phyloP scores from a whole-genome alignment of 2,329 filamentous ascomycete genomes.

The Neofusicoccum sp. region DNA sequence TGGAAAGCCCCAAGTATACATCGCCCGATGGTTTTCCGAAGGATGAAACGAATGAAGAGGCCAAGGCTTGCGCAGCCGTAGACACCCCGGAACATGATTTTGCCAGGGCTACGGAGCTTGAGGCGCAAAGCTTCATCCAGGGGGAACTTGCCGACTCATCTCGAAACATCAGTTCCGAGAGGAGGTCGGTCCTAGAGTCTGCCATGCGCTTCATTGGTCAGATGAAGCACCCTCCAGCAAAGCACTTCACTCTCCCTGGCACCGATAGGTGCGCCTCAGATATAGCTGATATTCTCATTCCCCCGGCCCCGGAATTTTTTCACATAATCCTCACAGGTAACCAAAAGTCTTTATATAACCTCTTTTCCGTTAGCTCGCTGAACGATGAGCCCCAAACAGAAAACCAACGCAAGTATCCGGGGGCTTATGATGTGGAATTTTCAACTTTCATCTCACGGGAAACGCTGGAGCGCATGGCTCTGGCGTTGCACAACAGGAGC shows the following conservation, averaged over 20 bases:
- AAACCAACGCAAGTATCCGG: neutral
- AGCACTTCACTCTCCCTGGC: neutral
- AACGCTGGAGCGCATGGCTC: conserved; percentile 30
- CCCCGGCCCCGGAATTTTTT: conserved; percentile 9
- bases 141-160: conserved; percentile 4
- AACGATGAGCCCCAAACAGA: neutral
- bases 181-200: conserved; percentile 2
- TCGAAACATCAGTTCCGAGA: neutral
- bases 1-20: neutral
- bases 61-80: neutral
- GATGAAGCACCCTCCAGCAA: conserved; percentile 5
- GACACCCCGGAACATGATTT: neutral
- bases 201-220: conserved; percentile 11
- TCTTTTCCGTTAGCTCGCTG: neutral
- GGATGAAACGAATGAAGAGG: neutral
- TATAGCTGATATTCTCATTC: neutral
- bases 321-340: conserved; percentile 11
- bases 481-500: conserved; percentile 29
- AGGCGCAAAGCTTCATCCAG: conserved; percentile 11
- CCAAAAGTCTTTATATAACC: neutral
- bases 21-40: neutral
- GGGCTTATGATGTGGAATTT: neutral
- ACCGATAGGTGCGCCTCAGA: neutral
- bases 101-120: neutral
- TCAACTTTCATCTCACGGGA: conserved; percentile 26